Evolutionary conservation across 768 basidiomycete species (phyloP).

Genomic region (Pluteus cervinus): DNA sequence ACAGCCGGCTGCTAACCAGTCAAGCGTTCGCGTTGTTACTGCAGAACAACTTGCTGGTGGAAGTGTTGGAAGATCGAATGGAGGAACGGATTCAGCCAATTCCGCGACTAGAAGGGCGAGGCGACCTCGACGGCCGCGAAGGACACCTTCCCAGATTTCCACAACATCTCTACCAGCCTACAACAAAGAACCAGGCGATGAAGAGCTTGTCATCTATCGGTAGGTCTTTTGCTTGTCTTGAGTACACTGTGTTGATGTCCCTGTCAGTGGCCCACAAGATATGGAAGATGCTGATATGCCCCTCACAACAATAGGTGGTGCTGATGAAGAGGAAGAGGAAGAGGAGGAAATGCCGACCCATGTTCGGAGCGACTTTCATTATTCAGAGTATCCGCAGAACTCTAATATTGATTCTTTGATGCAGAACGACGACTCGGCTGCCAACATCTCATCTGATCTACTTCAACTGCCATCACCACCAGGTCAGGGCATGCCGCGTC

Average conservation of each 20-base stretch:
- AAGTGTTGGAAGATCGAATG: constrained; percentile 20
- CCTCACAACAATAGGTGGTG: constrained; percentile 27
- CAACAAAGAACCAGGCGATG: constrained; percentile 79
- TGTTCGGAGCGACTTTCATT: constrained; percentile 21
- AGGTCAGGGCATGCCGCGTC: constrained; percentile 16
- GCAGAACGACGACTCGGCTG: constrained; percentile 20
- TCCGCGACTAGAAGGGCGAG: constrained; percentile 22
- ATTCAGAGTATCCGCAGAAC: constrained; percentile 29
- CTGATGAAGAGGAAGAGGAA: constrained; percentile 29
- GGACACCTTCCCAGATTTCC: constrained; percentile 78
- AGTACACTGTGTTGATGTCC: background rate
- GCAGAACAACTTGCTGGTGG: constrained; percentile 54
- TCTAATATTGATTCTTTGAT: constrained; percentile 40
- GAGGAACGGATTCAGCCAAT: constrained; percentile 9
- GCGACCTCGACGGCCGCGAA: constrained; percentile 38
- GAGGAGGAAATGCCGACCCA: constrained; percentile 20
- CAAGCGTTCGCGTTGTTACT: constrained; percentile 33
- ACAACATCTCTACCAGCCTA: constrained; percentile 74
- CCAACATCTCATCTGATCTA: constrained; percentile 15
- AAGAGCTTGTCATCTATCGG: constrained; percentile 69
- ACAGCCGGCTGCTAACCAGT: background rate
- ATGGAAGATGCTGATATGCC: constrained; percentile 48
- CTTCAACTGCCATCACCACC: constrained; percentile 8
- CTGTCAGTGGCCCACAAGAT: constrained; percentile 42
- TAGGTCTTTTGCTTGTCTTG: constrained; percentile 14